These are phyloP conservation scores for Talaromyces liani DNA, from an alignment of 495 filamentous ascomycete genomes.

Conservation along the genomic window DNA sequence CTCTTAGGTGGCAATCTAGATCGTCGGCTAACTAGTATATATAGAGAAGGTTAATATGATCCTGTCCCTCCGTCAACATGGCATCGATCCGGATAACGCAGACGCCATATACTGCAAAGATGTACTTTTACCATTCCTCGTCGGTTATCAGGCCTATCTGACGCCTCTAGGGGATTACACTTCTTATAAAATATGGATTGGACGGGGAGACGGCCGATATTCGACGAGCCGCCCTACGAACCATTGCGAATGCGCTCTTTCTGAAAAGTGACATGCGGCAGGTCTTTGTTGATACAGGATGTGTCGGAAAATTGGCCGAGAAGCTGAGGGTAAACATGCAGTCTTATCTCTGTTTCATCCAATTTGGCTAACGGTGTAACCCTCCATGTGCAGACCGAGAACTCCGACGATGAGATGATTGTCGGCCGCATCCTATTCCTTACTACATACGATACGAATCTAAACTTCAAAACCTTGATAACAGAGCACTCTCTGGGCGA, in stretches of 20 bases:
- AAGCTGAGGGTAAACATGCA: conserved; percentile 50
- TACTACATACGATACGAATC: conserved; percentile 71
- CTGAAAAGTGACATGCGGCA: conserved; percentile 65
- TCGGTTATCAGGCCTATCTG: background rate
- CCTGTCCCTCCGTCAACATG: conserved; percentile 70
- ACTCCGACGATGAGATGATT: conserved; percentile 82
- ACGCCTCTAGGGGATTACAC: conserved; percentile 62
- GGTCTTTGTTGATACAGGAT: conserved; percentile 73
- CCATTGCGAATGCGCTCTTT: conserved; percentile 81
- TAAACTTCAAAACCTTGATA: conserved; percentile 62
- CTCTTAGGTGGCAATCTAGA: background rate
- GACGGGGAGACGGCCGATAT: conserved; percentile 48
- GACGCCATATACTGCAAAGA: conserved; percentile 74
- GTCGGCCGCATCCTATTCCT: conserved; percentile 76
- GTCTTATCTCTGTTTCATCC: background rate
- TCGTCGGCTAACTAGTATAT: background rate
- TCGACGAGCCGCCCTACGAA: conserved; percentile 72
- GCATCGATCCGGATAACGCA: conserved; percentile 61
- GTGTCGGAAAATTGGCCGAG: conserved; percentile 59
- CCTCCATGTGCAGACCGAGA: conserved; percentile 45
- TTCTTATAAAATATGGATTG: conserved; percentile 65
- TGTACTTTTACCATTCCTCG: conserved; percentile 29
- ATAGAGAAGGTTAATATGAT: conserved; percentile 58
- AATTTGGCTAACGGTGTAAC: background rate
- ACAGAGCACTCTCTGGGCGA: conserved; percentile 63